Evolutionary conservation across 1,139 yeast genomes (phyloP), one percentile per base, ranked within the genome.

Genomic region (Eremothecium gossypii): DNA sequence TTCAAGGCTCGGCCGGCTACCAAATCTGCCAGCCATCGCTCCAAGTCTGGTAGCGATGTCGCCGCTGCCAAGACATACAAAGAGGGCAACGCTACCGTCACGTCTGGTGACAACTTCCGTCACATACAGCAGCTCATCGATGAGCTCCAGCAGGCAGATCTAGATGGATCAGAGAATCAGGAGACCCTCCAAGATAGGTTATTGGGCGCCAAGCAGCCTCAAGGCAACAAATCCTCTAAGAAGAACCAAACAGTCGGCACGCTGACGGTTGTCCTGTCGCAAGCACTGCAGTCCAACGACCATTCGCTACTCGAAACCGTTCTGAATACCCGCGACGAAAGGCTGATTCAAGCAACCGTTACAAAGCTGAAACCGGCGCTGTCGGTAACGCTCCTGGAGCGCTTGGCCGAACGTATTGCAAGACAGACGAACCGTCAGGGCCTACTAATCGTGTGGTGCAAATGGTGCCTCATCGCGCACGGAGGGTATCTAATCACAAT

Each of bases 391-490:
- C 69, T 91, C 36, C 68, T 93, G 49, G 95, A 89, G 57, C 73
- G 89, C 54, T 67, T 91, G 31, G 87, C 96, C 1, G 96, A 87
- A 58, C 76, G 85, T 60, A 76, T 86, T 46, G 81, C 89, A 8
- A 75, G 93, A 54, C 69, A 71, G 23, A 76, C 79, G 5, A 65
- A 71, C 45, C 58, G 70, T 41, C 87, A 87, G 49, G 84, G 82
- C 32, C 81, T 79, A 47, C 70, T 91, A 49, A 81, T 83, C 49
- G 72, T 77, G 39, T 91, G 99, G 99, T 79, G 89, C 50, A 85
- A 89, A 61, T 89, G 96, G 93, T 80, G 87, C 40, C 70, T 93
- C 55, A 80, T 91, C 38, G 77, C 83, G 32, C 98, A 93, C 61
- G 98, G 98, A 33, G 91, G 94, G 2, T 79, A 78, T 49, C 50